phyloP scores from a whole-genome alignment of 2,329 filamentous ascomycete genomes.

The Ploettnerulaceae sp. region DNA sequence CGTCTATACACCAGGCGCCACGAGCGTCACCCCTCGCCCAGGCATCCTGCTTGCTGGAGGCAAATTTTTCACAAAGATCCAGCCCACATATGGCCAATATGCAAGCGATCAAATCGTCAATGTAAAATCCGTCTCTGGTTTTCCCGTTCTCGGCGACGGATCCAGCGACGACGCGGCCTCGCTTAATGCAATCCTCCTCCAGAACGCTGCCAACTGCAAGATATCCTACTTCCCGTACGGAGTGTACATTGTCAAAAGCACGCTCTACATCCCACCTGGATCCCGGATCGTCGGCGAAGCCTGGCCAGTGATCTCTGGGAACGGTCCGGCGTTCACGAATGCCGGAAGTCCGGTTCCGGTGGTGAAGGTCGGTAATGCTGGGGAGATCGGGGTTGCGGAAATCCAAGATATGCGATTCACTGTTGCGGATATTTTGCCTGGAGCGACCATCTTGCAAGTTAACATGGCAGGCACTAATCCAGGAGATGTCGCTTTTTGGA shows the following conservation, averaged over 20 bases:
- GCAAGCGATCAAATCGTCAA: slow-evolving; percentile 41
- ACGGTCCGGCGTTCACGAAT: slow-evolving; percentile 42
- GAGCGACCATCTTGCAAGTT: slow-evolving; percentile 42
- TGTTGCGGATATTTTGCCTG: slow-evolving; percentile 41
- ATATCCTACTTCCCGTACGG: slow-evolving; percentile 42
- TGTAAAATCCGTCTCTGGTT: slow-evolving; percentile 40
- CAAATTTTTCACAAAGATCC: slow-evolving; percentile 39
- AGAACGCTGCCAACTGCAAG: slow-evolving; percentile 17
- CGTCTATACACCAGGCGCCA: slow-evolving; percentile 3
- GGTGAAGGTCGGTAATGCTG: slow-evolving; percentile 45
- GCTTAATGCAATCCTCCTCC: slow-evolving; percentile 33
- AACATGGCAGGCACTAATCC: slow-evolving; percentile 44
- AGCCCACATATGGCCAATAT: slow-evolving; percentile 42
- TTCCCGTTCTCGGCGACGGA: slow-evolving; percentile 41
- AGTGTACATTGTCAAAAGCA: slow-evolving; percentile 42
- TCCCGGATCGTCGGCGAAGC: slow-evolving; percentile 51
- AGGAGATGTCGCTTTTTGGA: slow-evolving; percentile 49
- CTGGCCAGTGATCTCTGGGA: slow-evolving; percentile 47
- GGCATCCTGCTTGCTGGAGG: slow-evolving; percentile 32
- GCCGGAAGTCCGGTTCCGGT: slow-evolving; percentile 41
- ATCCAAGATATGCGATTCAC: slow-evolving; percentile 50
- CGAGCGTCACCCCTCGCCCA: slow-evolving; percentile 2
- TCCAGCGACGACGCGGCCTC: slow-evolving; percentile 34
- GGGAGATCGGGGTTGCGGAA: slow-evolving; percentile 46
- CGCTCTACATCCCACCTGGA: slow-evolving; percentile 43